phyloP scores from a whole-genome alignment of 1,284 basidiomycete species.

The Trichosporon sp. region DNA sequence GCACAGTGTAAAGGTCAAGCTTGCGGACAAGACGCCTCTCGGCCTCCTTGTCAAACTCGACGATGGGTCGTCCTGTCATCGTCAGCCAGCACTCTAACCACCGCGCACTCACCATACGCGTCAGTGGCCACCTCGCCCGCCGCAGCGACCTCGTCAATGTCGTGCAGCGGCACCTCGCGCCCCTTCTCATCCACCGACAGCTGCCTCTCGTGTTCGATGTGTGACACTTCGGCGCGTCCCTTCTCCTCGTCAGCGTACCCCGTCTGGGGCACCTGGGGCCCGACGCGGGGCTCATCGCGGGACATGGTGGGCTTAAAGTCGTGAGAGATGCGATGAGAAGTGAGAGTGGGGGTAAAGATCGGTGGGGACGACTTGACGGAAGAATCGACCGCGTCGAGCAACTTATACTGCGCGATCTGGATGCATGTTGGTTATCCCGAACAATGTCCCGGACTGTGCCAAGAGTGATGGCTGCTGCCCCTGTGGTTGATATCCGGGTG shows the following conservation, averaged over 20 bases:
- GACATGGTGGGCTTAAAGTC: not conserved
- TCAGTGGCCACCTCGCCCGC: not conserved
- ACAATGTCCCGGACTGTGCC: too few relatives aligned
- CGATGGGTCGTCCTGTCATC: constrained; percentile 4
- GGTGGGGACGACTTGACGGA: not conserved
- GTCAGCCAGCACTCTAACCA: not conserved
- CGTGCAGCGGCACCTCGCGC: not conserved
- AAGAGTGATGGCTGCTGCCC: too few relatives aligned
- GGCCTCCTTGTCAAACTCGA: constrained; percentile 14
- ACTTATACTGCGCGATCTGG: not conserved
- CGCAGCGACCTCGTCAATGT: not conserved
- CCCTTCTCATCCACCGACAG: not conserved
- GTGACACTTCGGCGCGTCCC: not conserved
- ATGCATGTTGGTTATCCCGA: not conserved
- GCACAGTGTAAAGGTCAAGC: constrained; percentile 17
- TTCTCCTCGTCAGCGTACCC: not conserved
- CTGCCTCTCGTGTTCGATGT: not conserved
- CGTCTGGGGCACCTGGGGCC: not conserved
- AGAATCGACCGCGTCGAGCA: not conserved
- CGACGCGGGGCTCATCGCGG: not conserved
- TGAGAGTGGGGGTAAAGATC: too few relatives aligned
- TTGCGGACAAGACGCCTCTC: constrained; percentile 21
- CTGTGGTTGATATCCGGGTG: too few relatives aligned
- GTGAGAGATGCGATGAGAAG: too few relatives aligned
- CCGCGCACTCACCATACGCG: not conserved